Percentiles rank a stretch among this genome's conserved stretches.
Evolutionary conservation across 768 basidiomycete species (phyloP).

Genomic region (Suillus decipiens): DNA sequence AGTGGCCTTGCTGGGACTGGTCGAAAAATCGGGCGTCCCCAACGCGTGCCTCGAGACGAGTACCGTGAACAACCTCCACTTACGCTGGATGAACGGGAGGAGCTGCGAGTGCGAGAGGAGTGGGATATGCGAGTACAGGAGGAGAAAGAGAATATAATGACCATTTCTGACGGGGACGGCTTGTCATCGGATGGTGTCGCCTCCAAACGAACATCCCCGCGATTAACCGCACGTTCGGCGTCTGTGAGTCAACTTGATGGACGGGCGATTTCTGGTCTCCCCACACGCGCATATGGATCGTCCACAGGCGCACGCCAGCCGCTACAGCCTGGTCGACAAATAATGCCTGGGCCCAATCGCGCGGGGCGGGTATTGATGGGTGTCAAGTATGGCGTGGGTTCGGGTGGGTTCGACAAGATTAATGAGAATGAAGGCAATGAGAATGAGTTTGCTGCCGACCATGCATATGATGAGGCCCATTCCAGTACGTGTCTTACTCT

Average conservation of each 20-base stretch:
- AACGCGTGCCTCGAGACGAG: conserved; percentile 40
- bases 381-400: conserved; percentile 30
- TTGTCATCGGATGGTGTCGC: conserved; percentile 26
- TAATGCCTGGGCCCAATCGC: conserved; percentile 46
- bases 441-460: conserved; percentile 36
- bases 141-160: conserved; percentile 42
- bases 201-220: conserved; percentile 27
- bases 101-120: conserved; percentile 32
- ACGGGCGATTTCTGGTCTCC: conserved; percentile 34
- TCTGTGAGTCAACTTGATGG: conserved; percentile 37
- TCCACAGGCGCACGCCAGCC: conserved; percentile 34
- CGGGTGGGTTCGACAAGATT: conserved; percentile 48
- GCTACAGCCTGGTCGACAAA: conserved; percentile 42
- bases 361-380: conserved; percentile 53
- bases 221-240: conserved; percentile 32
- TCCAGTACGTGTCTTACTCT: conserved; percentile 32
- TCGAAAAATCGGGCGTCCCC: conserved; percentile 36
- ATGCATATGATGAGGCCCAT: conserved; percentile 41
- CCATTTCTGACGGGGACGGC: conserved; percentile 28
- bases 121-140: conserved; percentile 34
- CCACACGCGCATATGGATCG: conserved; percentile 34
- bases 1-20: conserved; percentile 36
- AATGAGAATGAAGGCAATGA: conserved; percentile 47
- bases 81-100: conserved; percentile 36
- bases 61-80: conserved; percentile 30